phyloP scores from a whole-genome alignment of 768 basidiomycete species.

The Phanerochaete sordida region DNA sequence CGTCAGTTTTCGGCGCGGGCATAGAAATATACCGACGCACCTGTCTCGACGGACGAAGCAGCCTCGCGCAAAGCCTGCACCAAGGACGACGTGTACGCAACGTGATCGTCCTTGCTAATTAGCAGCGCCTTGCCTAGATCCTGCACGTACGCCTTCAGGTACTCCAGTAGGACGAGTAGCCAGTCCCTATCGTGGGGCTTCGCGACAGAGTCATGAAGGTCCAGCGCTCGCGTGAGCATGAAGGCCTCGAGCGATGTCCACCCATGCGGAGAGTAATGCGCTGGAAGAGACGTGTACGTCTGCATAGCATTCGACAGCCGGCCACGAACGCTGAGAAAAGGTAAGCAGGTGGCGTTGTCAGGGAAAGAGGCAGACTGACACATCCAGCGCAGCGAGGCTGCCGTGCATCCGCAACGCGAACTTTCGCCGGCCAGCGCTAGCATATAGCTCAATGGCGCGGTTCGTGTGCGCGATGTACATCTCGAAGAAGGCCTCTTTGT shows the following conservation, averaged over 20 bases:
- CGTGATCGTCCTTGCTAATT: slow-evolving; percentile 46
- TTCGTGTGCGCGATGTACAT: slow-evolving; percentile 75
- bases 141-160: slow-evolving; percentile 66
- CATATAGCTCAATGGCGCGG: slow-evolving; percentile 81
- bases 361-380: slow-evolving; percentile 51
- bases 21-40: slow-evolving; percentile 28
- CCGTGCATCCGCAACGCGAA: slow-evolving; percentile 86
- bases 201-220: slow-evolving; percentile 55
- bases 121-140: slow-evolving; percentile 51
- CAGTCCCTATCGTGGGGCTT: slow-evolving; percentile 71
- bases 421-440: slow-evolving; percentile 77
- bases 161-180: slow-evolving; percentile 75
- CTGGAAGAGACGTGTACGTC: slow-evolving; percentile 77
- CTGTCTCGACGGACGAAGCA: slow-evolving; percentile 49
- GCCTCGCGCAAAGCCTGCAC: slow-evolving; percentile 46
- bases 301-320: slow-evolving; percentile 59
- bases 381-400: slow-evolving; percentile 81
- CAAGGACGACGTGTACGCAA: slow-evolving; percentile 49
- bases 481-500: slow-evolving; percentile 66
- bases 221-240: slow-evolving; percentile 73
- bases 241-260: slow-evolving; percentile 80
- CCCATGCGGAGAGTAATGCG: slow-evolving; percentile 77
- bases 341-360: background rate
- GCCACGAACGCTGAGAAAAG: slow-evolving; percentile 36
- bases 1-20: background rate